These are phyloP conservation scores for Bruguiera hainesii DNA, from an alignment of 441 rosid species.

Conservation along the genomic window DNA sequence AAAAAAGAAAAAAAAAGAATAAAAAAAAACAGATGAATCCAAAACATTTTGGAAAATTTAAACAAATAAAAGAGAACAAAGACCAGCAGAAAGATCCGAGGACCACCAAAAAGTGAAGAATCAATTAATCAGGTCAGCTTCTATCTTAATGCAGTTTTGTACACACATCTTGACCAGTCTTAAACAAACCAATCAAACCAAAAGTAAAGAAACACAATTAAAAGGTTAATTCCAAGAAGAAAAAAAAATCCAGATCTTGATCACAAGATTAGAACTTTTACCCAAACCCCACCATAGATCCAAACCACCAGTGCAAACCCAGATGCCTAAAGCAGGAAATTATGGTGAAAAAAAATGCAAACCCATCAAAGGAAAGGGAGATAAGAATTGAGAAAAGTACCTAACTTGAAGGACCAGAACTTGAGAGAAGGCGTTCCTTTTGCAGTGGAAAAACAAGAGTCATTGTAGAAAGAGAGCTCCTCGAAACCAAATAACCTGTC, in stretches of 20 bases:
- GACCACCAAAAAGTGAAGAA: constrained; percentile 31
- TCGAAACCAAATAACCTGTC: constrained; percentile 8
- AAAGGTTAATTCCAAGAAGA: not conserved
- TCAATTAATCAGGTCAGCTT: constrained; percentile 20
- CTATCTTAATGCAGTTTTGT: constrained; percentile 21
- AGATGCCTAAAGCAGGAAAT: constrained; percentile 22
- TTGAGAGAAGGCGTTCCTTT: constrained; percentile 7
- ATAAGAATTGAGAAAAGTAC: constrained; percentile 19
- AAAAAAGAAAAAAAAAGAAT: not conserved
- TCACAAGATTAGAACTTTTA: constrained; percentile 18
- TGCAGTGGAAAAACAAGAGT: constrained; percentile 15
- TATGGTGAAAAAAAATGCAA: not conserved
- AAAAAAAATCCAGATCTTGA: constrained; percentile 25
- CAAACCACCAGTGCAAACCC: constrained; percentile 23
- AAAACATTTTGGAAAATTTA: not conserved
- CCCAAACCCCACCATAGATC: constrained; percentile 36
- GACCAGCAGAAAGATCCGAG: constrained; percentile 19
- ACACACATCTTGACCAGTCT: constrained; percentile 2
- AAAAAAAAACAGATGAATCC: not conserved
- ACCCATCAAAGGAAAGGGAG: constrained; percentile 9
- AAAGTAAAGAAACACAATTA: no score
- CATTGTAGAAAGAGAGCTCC: constrained; percentile 18
- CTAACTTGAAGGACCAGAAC: constrained; percentile 24
- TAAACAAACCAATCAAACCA: constrained; percentile 10
- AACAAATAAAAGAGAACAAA: not conserved